Conservation (phyloP, 1,139 yeast species). For the Kodamaea ohmeri region DNA sequence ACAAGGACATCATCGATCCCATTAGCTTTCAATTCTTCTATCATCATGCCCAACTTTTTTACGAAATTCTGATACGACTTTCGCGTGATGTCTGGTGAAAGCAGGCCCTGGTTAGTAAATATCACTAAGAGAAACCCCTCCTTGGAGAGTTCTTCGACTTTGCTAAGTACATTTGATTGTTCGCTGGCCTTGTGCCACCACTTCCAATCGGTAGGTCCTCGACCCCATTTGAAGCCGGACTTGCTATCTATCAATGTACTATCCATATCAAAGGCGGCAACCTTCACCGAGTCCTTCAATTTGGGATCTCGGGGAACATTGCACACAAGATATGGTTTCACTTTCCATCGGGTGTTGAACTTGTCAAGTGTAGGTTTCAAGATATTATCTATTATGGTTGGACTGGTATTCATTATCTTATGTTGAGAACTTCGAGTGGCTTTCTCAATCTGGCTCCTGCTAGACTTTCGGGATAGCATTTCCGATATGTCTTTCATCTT, state of each 20-base stretch:
- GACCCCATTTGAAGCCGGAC: slow-evolving; percentile 54
- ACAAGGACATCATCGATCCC: slow-evolving; percentile 37
- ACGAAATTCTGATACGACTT: slow-evolving; percentile 54
- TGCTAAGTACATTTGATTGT: slow-evolving; percentile 23
- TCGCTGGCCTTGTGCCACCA: slow-evolving; percentile 41
- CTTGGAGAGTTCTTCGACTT: slow-evolving; percentile 18
- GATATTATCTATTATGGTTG: not conserved
- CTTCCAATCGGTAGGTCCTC: slow-evolving; percentile 65
- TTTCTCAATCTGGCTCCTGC: not conserved
- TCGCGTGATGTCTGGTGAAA: slow-evolving; percentile 38
- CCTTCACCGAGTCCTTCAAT: slow-evolving; percentile 22
- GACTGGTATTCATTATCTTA: not conserved
- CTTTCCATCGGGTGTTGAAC: slow-evolving; percentile 14
- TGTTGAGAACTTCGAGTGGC: not conserved
- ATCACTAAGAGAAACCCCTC: slow-evolving; percentile 51
- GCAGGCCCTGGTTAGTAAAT: slow-evolving; percentile 86
- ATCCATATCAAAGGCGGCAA: slow-evolving; percentile 79
- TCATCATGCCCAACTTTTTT: slow-evolving; percentile 41
- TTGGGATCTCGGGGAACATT: slow-evolving; percentile 25
- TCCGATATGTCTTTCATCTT: not conserved
- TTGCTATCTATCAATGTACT: slow-evolving; percentile 64
- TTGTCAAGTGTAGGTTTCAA: no score
- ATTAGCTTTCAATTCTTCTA: slow-evolving; percentile 18
- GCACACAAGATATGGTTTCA: slow-evolving; percentile 35
- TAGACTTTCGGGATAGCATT: not conserved